These are phyloP conservation scores for Colletotrichum sp. DNA, from an alignment of 2,329 filamentous ascomycete species.

Conservation along the genomic window DNA sequence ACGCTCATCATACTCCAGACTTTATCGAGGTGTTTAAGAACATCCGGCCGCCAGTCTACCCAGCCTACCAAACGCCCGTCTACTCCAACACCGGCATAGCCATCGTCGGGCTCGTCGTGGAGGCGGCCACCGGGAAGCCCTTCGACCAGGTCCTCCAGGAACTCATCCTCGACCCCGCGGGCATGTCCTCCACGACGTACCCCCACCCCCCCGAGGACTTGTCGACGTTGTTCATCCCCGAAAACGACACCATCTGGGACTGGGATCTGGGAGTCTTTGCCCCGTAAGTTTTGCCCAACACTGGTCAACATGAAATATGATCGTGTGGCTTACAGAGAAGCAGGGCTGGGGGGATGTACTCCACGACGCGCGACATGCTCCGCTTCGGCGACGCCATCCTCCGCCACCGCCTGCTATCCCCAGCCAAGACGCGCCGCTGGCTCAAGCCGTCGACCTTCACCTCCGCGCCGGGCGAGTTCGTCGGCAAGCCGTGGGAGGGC, in stretches of 20 bases:
- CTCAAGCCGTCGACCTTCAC: slow-evolving; percentile 47
- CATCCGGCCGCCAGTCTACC: slow-evolving; percentile 41
- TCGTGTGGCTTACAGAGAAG: not conserved
- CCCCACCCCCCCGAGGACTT: slow-evolving; percentile 30
- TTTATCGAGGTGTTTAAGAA: slow-evolving; percentile 31
- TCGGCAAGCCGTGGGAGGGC: slow-evolving; percentile 56
- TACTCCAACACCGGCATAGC: slow-evolving; percentile 56
- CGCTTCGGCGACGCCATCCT: slow-evolving; percentile 47
- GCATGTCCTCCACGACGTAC: slow-evolving; percentile 44
- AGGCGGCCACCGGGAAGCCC: slow-evolving; percentile 44
- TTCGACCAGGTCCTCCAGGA: slow-evolving; percentile 43
- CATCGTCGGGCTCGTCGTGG: slow-evolving; percentile 49
- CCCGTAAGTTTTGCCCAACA: slow-evolving; percentile 30
- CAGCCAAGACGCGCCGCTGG: slow-evolving; percentile 45
- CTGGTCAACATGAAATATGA: not conserved
- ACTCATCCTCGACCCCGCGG: slow-evolving; percentile 44
- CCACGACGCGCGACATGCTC: slow-evolving; percentile 45
- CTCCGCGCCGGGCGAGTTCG: slow-evolving; percentile 36
- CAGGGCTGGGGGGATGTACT: slow-evolving; percentile 45
- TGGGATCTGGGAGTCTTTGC: slow-evolving; percentile 35
- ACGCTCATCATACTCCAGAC: slow-evolving; percentile 4
- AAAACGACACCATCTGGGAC: slow-evolving; percentile 37
- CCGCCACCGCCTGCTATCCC: slow-evolving; percentile 42
- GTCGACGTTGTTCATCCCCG: slow-evolving; percentile 38
- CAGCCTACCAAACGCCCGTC: slow-evolving; percentile 46